These are phyloP conservation scores for Gyromitra esculenta DNA, from an alignment of 2,329 filamentous ascomycete species.

Conservation along the genomic window DNA sequence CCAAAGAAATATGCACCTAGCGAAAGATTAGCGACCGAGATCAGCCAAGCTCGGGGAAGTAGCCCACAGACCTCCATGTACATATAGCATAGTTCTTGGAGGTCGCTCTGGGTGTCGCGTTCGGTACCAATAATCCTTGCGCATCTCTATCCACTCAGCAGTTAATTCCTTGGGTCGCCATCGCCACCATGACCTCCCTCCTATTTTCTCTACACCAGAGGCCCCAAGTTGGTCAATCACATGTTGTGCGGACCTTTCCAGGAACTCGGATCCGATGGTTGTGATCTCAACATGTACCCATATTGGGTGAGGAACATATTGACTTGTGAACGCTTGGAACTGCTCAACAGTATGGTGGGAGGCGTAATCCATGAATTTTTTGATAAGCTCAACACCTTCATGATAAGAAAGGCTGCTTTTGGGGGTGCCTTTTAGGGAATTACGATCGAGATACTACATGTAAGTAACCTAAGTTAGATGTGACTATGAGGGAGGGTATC, in stretches of 20 bases:
- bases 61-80: conserved; percentile 71
- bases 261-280: conserved; percentile 71
- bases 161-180: conserved; percentile 72
- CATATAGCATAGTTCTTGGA: conserved; percentile 86
- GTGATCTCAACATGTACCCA: conserved; percentile 84
- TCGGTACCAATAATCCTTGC: conserved; percentile 77
- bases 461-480: conserved; percentile 41
- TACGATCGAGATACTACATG: conserved; percentile 80
- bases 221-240: conserved; percentile 79
- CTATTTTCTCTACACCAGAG: conserved; percentile 77
- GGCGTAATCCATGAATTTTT: conserved; percentile 83
- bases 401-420: conserved; percentile 94
- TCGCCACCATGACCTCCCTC: conserved; percentile 87
- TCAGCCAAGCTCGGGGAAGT: background rate
- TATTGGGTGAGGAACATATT: conserved; percentile 88
- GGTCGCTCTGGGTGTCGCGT: conserved; percentile 70
- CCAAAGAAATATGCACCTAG: conserved; percentile 91
- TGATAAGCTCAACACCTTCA: conserved; percentile 86
- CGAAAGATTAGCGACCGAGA: conserved; percentile 28
- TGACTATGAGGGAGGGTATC: background rate
- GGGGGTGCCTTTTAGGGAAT: conserved; percentile 77
- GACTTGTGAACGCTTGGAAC: conserved; percentile 86
- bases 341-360: conserved; percentile 93
- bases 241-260: conserved; percentile 72
- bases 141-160: conserved; percentile 98